These are phyloP conservation scores for Barnettozyma californica DNA, from an alignment of 805 yeast genomes.

Conservation along the genomic window DNA sequence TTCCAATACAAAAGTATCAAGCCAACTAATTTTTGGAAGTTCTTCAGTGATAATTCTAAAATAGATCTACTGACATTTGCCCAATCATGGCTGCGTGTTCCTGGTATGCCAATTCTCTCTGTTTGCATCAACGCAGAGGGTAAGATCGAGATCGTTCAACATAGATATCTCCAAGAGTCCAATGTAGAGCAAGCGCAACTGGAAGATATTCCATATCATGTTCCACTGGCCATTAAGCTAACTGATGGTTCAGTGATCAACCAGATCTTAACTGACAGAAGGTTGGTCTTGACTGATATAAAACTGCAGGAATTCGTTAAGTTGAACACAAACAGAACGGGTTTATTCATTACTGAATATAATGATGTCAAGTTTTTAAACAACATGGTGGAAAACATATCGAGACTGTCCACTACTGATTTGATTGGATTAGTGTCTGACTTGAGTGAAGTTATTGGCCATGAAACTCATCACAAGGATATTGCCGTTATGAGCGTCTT, in stretches of 20 bases:
- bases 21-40: conserved; percentile 50
- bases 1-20: conserved; percentile 37
- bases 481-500: conserved; percentile 26
- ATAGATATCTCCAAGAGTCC: conserved; percentile 28
- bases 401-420: conserved; percentile 24
- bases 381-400: conserved; percentile 19
- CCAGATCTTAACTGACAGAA: conserved; percentile 40
- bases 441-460: conserved; percentile 27
- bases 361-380: conserved; percentile 25
- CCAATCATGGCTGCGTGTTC: conserved; percentile 54
- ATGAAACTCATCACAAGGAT: conserved; percentile 21
- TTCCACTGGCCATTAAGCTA: conserved; percentile 48
- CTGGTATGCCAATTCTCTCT: conserved; percentile 53
- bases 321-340: conserved; percentile 41
- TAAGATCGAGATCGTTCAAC: conserved; percentile 34
- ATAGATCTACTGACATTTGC: conserved; percentile 46
- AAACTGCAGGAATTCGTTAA: conserved; percentile 29
- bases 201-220: conserved; percentile 57
- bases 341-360: conserved; percentile 47
- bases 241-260: conserved; percentile 32
- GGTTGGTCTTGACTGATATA: conserved; percentile 18
- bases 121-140: conserved; percentile 28
- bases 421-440: conserved; percentile 31
- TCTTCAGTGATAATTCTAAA: conserved; percentile 29
- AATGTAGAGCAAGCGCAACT: conserved; percentile 27